Conservation (phyloP, 1,284 basidiomycete genomes). For the Rhodotorula sp. region DNA sequence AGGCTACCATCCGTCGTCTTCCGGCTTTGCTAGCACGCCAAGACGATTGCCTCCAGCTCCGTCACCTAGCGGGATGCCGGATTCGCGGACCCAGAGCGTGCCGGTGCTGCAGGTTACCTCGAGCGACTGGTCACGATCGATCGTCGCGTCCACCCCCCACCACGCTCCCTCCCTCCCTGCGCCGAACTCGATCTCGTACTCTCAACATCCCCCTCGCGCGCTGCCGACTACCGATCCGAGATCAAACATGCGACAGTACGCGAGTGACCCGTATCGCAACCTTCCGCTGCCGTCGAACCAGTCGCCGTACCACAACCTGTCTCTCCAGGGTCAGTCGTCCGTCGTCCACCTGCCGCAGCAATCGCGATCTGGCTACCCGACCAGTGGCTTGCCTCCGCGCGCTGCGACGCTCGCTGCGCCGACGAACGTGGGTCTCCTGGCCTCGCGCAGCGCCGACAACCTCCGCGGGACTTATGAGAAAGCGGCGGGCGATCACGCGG, state of each 20-base stretch:
- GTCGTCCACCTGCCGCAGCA: slow-evolving; percentile 12
- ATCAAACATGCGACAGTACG: slow-evolving; percentile 27
- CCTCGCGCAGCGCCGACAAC: slow-evolving; percentile 36
- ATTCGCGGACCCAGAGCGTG: slow-evolving; percentile 22
- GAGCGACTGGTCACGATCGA: slow-evolving; percentile 4
- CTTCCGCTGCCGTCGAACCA: slow-evolving; percentile 11
- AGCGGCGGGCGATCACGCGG: not conserved
- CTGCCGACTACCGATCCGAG: slow-evolving; percentile 18
- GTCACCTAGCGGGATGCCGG: not conserved
- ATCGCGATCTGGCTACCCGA: not conserved
- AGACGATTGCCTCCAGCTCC: slow-evolving; percentile 22
- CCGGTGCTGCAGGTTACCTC: slow-evolving; percentile 20
- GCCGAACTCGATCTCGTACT: not conserved
- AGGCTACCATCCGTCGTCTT: slow-evolving; percentile 1
- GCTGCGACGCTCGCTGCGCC: slow-evolving; percentile 2
- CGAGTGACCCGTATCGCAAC: slow-evolving; percentile 25
- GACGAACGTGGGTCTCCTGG: not conserved
- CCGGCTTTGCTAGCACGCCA: slow-evolving; percentile 18
- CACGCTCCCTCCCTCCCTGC: slow-evolving; percentile 1
- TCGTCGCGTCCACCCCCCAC: slow-evolving; percentile 2
- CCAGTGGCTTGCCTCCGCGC: not conserved
- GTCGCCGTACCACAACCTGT: slow-evolving; percentile 35
- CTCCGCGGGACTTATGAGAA: slow-evolving; percentile 15
- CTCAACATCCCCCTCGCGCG: not conserved
- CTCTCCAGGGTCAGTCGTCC: slow-evolving; percentile 20